Percentiles rank a stretch among this genome's conserved stretches.
Evolutionary conservation across 495 filamentous ascomycete genomes (phyloP).

Genomic region (Aspergillus carlsbadensis): DNA sequence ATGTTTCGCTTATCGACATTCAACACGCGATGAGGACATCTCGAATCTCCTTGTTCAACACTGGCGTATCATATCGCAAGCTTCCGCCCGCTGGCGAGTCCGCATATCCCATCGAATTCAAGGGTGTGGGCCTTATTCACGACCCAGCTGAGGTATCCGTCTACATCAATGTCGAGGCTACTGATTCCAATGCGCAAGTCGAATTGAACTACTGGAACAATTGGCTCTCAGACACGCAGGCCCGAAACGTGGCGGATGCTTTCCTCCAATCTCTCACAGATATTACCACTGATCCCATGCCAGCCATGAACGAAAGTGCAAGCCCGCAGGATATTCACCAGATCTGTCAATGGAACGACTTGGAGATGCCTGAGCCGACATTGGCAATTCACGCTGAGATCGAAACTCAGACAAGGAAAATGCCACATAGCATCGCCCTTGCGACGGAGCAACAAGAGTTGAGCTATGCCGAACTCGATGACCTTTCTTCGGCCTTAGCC

Average conservation of each 20-base stretch:
- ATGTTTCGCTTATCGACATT: constrained; percentile 53
- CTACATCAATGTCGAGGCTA: constrained; percentile 1
- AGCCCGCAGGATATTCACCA: neutral
- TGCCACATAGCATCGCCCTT: neutral
- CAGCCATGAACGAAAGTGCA: neutral
- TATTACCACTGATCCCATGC: neutral
- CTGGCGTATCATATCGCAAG: constrained; percentile 45
- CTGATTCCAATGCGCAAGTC: neutral
- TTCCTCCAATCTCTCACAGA: neutral
- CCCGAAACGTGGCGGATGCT: neutral
- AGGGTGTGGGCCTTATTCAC: constrained; percentile 43
- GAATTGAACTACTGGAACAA: constrained; percentile 7
- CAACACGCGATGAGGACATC: constrained; percentile 41
- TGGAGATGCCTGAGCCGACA: no score
- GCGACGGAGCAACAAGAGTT: neutral
- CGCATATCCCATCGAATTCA: constrained; percentile 34
- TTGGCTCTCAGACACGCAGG: neutral
- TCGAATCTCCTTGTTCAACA: constrained; percentile 35
- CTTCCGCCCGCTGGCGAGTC: constrained; percentile 28
- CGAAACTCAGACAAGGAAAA: neutral
- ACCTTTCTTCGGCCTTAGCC: neutral
- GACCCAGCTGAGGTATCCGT: constrained; percentile 39
- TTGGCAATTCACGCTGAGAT: neutral
- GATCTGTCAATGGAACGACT: neutral
- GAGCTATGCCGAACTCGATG: neutral